Evolutionary conservation across 1,284 basidiomycete species (phyloP).

Genomic region (Ustilago nuda): DNA sequence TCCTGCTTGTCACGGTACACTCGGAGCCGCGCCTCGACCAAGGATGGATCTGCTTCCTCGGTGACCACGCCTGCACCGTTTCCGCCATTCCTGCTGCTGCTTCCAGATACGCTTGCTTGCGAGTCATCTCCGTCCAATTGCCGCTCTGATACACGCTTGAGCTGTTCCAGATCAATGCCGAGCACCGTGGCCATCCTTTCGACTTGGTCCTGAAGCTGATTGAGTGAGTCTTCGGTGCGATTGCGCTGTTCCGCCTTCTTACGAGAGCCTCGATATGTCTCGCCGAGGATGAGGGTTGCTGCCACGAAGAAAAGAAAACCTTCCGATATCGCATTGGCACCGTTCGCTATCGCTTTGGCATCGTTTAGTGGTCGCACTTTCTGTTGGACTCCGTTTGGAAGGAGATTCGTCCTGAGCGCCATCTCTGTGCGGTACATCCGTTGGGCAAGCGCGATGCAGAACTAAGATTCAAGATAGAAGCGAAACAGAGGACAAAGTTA

Average conservation of each 20-base stretch:
- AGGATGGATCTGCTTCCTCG: slow-evolving; percentile 44
- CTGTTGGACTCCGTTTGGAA: slow-evolving; percentile 49
- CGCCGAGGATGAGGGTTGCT: slow-evolving; percentile 63
- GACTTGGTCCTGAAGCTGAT: slow-evolving; percentile 47
- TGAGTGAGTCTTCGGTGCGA: slow-evolving; percentile 58
- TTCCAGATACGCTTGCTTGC: neutral
- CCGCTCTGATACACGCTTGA: slow-evolving; percentile 22
- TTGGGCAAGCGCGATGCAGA: slow-evolving; percentile 65
- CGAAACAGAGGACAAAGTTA: neutral
- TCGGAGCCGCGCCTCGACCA: slow-evolving; percentile 33
- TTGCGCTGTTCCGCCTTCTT: slow-evolving; percentile 62
- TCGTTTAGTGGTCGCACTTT: slow-evolving; percentile 68
- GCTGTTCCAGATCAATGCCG: slow-evolving; percentile 44
- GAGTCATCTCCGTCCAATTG: slow-evolving; percentile 7
- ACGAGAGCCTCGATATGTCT: slow-evolving; percentile 60
- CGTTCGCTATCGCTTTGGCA: slow-evolving; percentile 62
- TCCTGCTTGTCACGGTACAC: slow-evolving; percentile 32
- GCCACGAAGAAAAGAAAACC: slow-evolving; percentile 67
- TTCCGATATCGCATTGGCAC: slow-evolving; percentile 66
- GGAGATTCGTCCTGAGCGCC: slow-evolving; percentile 59
- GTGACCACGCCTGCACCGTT: slow-evolving; percentile 20
- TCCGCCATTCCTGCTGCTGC: neutral
- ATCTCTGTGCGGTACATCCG: slow-evolving; percentile 64
- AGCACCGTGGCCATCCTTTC: slow-evolving; percentile 43
- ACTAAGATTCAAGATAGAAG: slow-evolving; percentile 6